These are phyloP conservation scores for Sclerotinia sclerotiorum DNA, from an alignment of 2,329 filamentous ascomycete genomes.

Conservation along the genomic window DNA sequence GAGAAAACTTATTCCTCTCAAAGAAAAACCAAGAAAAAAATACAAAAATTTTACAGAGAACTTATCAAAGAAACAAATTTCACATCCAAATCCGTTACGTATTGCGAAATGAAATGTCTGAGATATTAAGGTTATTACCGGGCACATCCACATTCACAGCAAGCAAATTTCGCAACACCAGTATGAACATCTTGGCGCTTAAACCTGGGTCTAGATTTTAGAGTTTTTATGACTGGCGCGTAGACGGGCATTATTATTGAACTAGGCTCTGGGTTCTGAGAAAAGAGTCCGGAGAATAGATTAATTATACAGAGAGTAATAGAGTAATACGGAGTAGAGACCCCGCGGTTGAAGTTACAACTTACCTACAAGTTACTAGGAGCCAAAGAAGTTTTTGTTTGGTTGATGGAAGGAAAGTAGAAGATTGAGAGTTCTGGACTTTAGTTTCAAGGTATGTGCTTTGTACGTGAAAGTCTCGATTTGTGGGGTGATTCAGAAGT, in stretches of 20 bases:
- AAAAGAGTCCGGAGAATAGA: not conserved
- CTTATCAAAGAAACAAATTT: not conserved
- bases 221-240: no score
- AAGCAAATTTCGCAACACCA: not conserved
- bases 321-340: slow-evolving; percentile 1
- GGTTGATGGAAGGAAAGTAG: not conserved
- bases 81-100: not conserved
- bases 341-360: not conserved
- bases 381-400: no score
- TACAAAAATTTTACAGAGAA: not conserved
- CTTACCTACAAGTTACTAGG: no score
- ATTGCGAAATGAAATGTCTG: not conserved
- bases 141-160: not conserved
- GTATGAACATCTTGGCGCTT: not conserved
- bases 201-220: no score
- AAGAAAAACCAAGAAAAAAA: not conserved
- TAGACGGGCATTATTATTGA: no score
- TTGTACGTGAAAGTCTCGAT: not conserved
- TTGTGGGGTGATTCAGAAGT: not conserved
- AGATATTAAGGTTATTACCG: not conserved
- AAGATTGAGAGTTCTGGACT: not conserved
- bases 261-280: no score
- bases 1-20: not conserved
- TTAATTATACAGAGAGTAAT: no score
- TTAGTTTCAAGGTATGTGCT: not conserved